Evolutionary conservation across 768 basidiomycete genomes (phyloP).

Genomic region (Hortiboletus campestris): DNA sequence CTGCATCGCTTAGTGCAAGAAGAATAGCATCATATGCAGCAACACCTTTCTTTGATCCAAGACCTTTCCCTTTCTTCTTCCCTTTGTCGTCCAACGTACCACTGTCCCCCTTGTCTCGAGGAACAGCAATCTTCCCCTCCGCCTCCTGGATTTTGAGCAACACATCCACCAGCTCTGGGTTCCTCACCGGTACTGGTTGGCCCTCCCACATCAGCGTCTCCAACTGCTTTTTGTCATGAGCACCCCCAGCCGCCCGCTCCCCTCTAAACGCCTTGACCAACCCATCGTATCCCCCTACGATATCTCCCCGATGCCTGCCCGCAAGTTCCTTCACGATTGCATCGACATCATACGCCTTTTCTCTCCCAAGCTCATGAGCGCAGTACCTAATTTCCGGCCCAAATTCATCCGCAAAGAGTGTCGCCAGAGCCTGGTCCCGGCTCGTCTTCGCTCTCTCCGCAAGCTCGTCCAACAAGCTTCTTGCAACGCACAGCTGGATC

Average conservation of each 20-base stretch:
- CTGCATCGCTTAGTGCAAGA: conserved; percentile 84
- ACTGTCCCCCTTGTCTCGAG: conserved; percentile 24
- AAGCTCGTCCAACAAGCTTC: conserved; percentile 67
- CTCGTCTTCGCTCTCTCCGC: conserved; percentile 63
- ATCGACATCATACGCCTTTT: conserved; percentile 79
- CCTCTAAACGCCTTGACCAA: conserved; percentile 51
- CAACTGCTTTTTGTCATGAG: conserved; percentile 52
- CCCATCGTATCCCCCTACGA: conserved; percentile 62
- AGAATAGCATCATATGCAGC: conserved; percentile 87
- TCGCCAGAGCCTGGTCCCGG: conserved; percentile 83
- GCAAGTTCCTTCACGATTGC: conserved; percentile 67
- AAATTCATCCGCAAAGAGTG: conserved; percentile 80
- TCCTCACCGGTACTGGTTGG: conserved; percentile 78
- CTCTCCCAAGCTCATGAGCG: conserved; percentile 81
- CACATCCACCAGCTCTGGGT: conserved; percentile 88
- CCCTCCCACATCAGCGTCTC: conserved; percentile 74
- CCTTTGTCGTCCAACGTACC: conserved; percentile 27
- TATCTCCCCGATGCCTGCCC: conserved; percentile 50
- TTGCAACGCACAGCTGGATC: conserved; percentile 75
- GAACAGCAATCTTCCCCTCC: conserved; percentile 52
- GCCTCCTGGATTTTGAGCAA: conserved; percentile 81
- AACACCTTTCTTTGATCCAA: conserved; percentile 67
- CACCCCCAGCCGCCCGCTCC: conserved; percentile 39
- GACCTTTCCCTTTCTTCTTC: conserved; percentile 38
- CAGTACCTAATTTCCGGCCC: conserved; percentile 90